Percentiles rank a stretch among this genome's conserved stretches.
Conservation (phyloP, 345 rosid species). For the Rhodamnia rubescens region DNA sequence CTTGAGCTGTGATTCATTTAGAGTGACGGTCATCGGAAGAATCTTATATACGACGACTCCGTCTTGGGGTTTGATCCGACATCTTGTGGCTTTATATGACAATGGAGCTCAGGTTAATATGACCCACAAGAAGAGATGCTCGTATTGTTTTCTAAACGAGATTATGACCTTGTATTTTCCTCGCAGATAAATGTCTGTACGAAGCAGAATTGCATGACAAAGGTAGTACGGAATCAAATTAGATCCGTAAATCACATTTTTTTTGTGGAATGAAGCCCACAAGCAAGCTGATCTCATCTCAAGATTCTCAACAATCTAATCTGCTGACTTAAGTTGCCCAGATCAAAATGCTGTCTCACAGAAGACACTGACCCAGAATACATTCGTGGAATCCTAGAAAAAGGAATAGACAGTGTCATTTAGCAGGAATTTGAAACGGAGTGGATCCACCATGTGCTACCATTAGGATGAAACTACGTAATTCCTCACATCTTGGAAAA, state of each 20-base stretch:
- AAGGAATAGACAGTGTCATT: neutral
- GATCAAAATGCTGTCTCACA: neutral
- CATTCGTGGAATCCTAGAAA: neutral
- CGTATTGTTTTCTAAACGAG: slow-evolving; percentile 91
- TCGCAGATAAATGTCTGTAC: slow-evolving; percentile 27
- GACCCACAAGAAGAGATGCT: slow-evolving; percentile 34
- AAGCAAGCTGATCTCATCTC: neutral
- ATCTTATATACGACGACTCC: slow-evolving; percentile 24
- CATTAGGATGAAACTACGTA: neutral
- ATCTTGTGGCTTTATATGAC: slow-evolving; percentile 63
- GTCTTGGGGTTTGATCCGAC: slow-evolving; percentile 83
- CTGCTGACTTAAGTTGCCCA: neutral
- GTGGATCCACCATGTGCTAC: too few relatives aligned
- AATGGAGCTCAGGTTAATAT: neutral
- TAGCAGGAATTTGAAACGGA: neutral
- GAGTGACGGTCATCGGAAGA: neutral
- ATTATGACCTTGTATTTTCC: slow-evolving; percentile 79
- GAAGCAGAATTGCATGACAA: neutral
- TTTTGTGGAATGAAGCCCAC: neutral
- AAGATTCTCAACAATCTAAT: neutral
- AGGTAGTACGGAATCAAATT: neutral
- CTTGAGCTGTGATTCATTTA: neutral
- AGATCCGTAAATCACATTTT: neutral
- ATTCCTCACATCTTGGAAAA: neutral
- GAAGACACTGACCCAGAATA: neutral